Evolutionary conservation across 108 stramenopile genomes (phyloP).

Genomic region (Cyclotella baltica): DNA sequence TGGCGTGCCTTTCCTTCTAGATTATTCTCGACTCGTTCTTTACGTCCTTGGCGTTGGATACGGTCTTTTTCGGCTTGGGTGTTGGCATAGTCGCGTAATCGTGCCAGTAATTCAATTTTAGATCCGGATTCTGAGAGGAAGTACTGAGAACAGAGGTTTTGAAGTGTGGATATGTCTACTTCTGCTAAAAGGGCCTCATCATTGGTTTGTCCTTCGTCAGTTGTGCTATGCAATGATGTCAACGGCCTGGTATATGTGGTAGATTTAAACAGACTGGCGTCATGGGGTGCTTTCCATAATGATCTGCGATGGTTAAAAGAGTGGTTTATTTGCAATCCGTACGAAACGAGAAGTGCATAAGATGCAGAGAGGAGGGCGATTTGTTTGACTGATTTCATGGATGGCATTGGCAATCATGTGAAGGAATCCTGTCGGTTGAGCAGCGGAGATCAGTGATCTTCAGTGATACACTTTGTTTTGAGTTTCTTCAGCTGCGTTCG

Average conservation of each 20-base stretch:
- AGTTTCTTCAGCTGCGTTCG: no score
- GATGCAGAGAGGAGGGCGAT: no score
- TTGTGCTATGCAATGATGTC: not conserved
- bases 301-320: not conserved
- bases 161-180: conserved; percentile 60
- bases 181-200: conserved; percentile 65
- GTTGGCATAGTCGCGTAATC: conserved; percentile 66
- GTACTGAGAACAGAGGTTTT: conserved; percentile 71
- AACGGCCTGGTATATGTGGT: no score
- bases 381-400: no score
- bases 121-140: conserved; percentile 59
- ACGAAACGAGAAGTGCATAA: no score
- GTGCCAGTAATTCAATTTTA: conserved; percentile 67
- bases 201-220: conserved; percentile 34
- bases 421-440: no score
- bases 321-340: no score
- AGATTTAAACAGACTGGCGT: no score
- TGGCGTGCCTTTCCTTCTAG: conserved; percentile 57
- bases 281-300: not conserved
- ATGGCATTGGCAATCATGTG: no score
- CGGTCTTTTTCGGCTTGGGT: conserved; percentile 62
- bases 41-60: conserved; percentile 48
- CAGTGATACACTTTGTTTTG: no score
- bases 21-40: conserved; percentile 60
- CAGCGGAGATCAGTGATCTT: no score